Evolutionary conservation across 2,329 filamentous ascomycete genomes (phyloP), one percentile per base, ranked within the genome.

Genomic region (Sporothrix protearum): DNA sequence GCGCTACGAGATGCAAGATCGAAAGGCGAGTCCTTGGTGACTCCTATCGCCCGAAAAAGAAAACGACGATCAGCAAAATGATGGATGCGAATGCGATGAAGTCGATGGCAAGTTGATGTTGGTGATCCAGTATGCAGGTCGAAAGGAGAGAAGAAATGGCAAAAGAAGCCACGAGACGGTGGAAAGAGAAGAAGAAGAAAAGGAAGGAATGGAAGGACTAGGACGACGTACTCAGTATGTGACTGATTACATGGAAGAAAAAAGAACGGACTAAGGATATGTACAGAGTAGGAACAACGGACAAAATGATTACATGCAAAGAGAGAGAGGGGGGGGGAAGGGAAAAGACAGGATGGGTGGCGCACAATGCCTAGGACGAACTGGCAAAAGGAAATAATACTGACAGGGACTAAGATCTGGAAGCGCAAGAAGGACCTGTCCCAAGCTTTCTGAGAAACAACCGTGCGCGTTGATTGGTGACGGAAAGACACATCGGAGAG

Each of bases 401-500:
- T 25, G 45, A 33, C 64, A 30, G 51, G 51, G 25, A 59, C 51
- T 59, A 59, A 69, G 68, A 69, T 70, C 55, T 59, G 39, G 55
- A 63, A 55, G 69, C 42, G 55, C 28, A 64, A 25, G 57, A 70
- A 39, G 59, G 61, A 57, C 59, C 61, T 66, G 69, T 71, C 69
- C 61, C 61, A 55, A 71, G 69, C 69, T 70, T 61, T 42, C 16
- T 63, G n/a, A 57, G 33, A 66, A 66, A 57, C 45, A 53, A 47
- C 69, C 59, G 69, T 71, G 59, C 69, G 47, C 49, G 39, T 45
- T 53, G 69, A 49, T 70, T 70, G 68, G 68, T 12, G 68, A 51
- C 42, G 53, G 51, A 69, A 42, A 61, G 39, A 39, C 36, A 71
- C 66, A 19, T 45, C 16, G 47, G 25, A 59, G 30, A 51, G 47